Evolutionary conservation across 805 yeast species (phyloP), one percentile per base, ranked within the genome.

Genomic region (Ogataea trehalophila): DNA sequence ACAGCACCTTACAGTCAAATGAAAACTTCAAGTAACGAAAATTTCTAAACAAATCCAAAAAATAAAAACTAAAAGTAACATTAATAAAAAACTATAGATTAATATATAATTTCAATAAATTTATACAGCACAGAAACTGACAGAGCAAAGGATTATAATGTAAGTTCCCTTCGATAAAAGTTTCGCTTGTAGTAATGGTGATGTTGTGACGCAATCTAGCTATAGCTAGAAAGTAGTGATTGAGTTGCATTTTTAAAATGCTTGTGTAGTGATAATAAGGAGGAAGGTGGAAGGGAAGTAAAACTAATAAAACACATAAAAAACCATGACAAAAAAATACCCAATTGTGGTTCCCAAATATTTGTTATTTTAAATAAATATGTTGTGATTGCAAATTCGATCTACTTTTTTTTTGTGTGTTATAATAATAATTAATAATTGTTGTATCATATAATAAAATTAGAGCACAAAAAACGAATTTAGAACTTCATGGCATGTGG

Each of bases 401-500:
- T 2, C 6, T 33, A 9, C 14, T 20, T 37, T 16, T 42, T 16
- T 42, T 23, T 29, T 20, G 16, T 37, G n/a, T 23, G 37, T 34
- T 43, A 35, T 33, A 17, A 26, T 35, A 31, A 39, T 41, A 26
- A 39, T 39, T 33, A 41, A 34, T 33, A 8, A 16, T 17, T 14
- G 22, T 18, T 33, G 18, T 41, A 14, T 18, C 43, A 9, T n/a
- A 16, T 40, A 20, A 33, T 33, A n/a, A 31, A 29, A 26, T 41
- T 20, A 9, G 31, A 26, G 31, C 31, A 41, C 35, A 20, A 33
- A 20, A 33, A 11, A 15, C 37, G 14, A 34, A 59, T 64, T 85
- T 89, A 92, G 76, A 94, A 92, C 82, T 90, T 89, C 85, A 94
- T 87, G 74, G 86, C 83, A 78, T 92, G 99, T 69, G 99, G 99